Evolutionary conservation across 2,329 filamentous ascomycete genomes (phyloP), one percentile per base, ranked within the genome.

Genomic region (Cytospora paraplurivora): DNA sequence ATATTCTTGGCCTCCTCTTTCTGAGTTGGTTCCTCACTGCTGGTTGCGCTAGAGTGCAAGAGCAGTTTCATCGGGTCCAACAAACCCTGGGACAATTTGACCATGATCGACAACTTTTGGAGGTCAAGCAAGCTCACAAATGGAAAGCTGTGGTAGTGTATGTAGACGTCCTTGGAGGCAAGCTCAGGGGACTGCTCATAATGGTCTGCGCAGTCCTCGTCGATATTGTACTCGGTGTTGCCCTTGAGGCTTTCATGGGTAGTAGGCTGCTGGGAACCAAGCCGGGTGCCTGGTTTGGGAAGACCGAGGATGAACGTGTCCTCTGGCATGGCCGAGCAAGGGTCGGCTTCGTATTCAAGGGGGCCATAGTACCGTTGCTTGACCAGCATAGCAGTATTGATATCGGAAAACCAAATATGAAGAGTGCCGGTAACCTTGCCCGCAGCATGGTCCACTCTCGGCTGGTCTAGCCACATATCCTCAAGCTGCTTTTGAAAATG

Each of bases 401-500:
- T 54, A 38, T 56, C 59, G 32, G 60, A 56, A 17, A 41, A 66
- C 64, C 64, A 66, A 1, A 66, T 19, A 13, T 66, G 64, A 1
- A 66, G 56, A 13, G 17, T 37, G 2, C 38, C 61, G 4, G 13
- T 47, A 10, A 19, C 13, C 3, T 56, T 35, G 0, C 32, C 17
- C 1, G 37, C 64, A 3, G 27, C 13, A 7, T 7, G 6, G 2
- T 56, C 51, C 7, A 38, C n/a, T 0, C 19, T 4, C 0, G 52
- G 56, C 7, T 17, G 6, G 4, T 66, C 64, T 11, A 66, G 37
- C 64, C 64, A 66, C 44, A 66, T 50, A 1, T 49, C 61, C 27
- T 66, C 64, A 2, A 66, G 17, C 21, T 66, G 64, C 6, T 60
- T 37, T 4, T 37, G 19, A 17, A 63, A 55, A n/a, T 66, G 64